Percentiles rank a stretch among this genome's conserved stretches.
phyloP scores from a whole-genome alignment of 129 eudicot genomes.

The Gnaphalium uliginosum region DNA sequence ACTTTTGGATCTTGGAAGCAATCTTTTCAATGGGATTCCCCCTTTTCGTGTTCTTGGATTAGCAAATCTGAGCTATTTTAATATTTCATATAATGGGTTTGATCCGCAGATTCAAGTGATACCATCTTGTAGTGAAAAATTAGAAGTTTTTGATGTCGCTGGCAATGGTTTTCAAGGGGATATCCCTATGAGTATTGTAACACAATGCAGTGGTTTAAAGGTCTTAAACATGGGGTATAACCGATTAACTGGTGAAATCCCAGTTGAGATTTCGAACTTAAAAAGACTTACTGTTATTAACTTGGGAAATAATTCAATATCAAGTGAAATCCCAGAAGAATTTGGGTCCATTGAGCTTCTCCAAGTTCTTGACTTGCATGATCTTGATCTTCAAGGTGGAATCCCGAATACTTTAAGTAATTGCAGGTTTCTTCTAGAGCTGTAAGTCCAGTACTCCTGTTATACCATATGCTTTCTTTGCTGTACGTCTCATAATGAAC shows the following conservation, averaged over 20 bases:
- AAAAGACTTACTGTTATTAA: constrained; percentile 56
- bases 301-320: constrained; percentile 66
- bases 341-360: constrained; percentile 80
- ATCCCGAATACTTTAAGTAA: constrained; percentile 65
- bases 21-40: constrained; percentile 62
- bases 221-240: constrained; percentile 68
- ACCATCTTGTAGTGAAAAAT: constrained; percentile 52
- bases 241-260: constrained; percentile 66
- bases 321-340: constrained; percentile 60
- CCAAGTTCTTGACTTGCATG: constrained; percentile 78
- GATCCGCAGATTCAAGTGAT: constrained; percentile 42
- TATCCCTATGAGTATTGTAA: constrained; percentile 58
- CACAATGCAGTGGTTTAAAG: constrained; percentile 60
- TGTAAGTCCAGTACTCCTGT: constrained; percentile 59
- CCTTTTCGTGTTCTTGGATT: constrained; percentile 65
- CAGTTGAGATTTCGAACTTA: constrained; percentile 49
- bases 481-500: constrained; percentile 9
- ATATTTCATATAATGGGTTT: constrained; percentile 74
- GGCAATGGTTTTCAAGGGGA: constrained; percentile 64
- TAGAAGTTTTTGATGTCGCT: constrained; percentile 74
- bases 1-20: constrained; percentile 89
- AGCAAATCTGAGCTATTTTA: constrained; percentile 64
- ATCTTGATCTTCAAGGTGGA: constrained; percentile 64
- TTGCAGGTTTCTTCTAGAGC: constrained; percentile 86
- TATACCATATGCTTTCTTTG: constrained; percentile 9